Conservation (phyloP, 495 filamentous ascomycete species). For the Penicillium turbatum region DNA sequence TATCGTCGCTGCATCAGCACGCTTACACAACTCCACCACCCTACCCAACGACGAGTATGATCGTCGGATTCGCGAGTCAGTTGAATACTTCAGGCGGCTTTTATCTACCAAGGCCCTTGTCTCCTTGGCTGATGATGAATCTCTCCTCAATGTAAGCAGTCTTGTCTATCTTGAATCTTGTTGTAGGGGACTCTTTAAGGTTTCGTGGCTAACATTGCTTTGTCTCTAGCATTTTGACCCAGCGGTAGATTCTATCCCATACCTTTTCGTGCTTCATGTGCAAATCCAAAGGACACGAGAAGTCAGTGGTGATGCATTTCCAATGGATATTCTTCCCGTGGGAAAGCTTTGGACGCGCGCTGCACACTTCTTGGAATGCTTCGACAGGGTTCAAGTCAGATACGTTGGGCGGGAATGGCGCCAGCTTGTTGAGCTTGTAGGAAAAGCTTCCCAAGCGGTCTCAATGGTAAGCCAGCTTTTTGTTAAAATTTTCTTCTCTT, state of each 20-base stretch:
- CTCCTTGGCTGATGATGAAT: constrained; percentile 12
- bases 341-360: constrained; percentile 46
- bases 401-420: constrained; percentile 54
- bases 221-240: constrained; percentile 38
- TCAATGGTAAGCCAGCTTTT: constrained; percentile 37
- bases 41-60: constrained; percentile 27
- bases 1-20: constrained; percentile 13
- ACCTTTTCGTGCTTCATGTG: constrained; percentile 36
- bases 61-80: constrained; percentile 25
- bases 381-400: constrained; percentile 56
- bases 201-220: not conserved
- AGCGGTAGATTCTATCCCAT: constrained; percentile 39
- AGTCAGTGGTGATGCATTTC: constrained; percentile 14
- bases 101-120: constrained; percentile 17
- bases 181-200: not conserved
- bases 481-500: not conserved
- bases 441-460: constrained; percentile 33
- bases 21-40: constrained; percentile 5
- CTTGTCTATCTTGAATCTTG: not conserved
- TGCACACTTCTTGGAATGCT: constrained; percentile 45
- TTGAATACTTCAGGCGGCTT: constrained; percentile 22
- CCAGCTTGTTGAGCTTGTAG: constrained; percentile 47
- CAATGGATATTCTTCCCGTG: constrained; percentile 28
- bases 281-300: constrained; percentile 31
- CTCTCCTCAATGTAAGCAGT: constrained; percentile 30